phyloP scores from a whole-genome alignment of 1,284 basidiomycete genomes.

The Malassezia slooffiae region DNA sequence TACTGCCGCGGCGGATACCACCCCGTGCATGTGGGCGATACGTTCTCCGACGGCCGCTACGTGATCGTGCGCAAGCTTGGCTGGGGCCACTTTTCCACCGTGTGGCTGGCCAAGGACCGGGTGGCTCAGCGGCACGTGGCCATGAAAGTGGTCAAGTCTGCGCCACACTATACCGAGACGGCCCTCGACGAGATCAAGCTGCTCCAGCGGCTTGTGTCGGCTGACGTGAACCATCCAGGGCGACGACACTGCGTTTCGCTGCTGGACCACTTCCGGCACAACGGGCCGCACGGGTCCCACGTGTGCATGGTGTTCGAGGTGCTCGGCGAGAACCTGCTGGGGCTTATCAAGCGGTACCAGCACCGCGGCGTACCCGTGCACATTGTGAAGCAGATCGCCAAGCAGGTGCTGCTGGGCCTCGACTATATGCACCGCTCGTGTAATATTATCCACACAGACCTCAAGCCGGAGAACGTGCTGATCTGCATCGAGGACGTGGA shows the following conservation, averaged over 20 bases:
- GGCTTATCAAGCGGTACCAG: slow-evolving; percentile 88
- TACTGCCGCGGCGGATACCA: slow-evolving; percentile 61
- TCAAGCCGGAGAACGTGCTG: slow-evolving; percentile 96
- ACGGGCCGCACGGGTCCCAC: slow-evolving; percentile 89
- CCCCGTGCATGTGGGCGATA: slow-evolving; percentile 87
- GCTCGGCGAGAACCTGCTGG: slow-evolving; percentile 91
- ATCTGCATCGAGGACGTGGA: slow-evolving; percentile 97
- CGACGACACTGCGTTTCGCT: slow-evolving; percentile 67
- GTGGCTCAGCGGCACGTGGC: slow-evolving; percentile 82
- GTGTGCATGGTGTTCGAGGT: slow-evolving; percentile 99
- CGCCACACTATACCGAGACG: slow-evolving; percentile 90
- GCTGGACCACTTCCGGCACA: slow-evolving; percentile 91
- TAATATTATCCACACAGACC: slow-evolving; percentile 69
- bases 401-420: slow-evolving; percentile 84
- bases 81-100: slow-evolving; percentile 80
- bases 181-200: slow-evolving; percentile 98
- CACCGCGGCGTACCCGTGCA: slow-evolving; percentile 90
- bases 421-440: slow-evolving; percentile 97
- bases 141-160: slow-evolving; percentile 97
- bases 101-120: slow-evolving; percentile 46
- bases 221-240: slow-evolving; percentile 53
- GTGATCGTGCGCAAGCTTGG: slow-evolving; percentile 87
- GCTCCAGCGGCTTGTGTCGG: slow-evolving; percentile 82
- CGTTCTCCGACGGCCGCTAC: slow-evolving; percentile 78
- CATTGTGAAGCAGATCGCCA: slow-evolving; percentile 90